Base-by-base conservation (phyloP, 179 eudicot species). In the Patellifolia procumbens region DNA sequence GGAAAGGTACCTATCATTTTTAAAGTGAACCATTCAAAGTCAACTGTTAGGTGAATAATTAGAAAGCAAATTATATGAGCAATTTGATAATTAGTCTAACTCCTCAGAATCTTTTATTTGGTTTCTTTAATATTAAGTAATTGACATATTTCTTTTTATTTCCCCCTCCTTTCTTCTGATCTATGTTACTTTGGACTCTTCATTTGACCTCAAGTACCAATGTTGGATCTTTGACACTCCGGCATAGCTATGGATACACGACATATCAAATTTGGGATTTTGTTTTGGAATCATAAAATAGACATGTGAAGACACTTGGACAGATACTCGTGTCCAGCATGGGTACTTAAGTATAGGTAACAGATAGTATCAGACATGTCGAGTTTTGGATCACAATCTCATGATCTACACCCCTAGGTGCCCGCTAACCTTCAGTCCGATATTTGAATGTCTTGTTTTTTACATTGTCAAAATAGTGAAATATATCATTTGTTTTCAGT, bases 11-110 rank as follows among this genome's bases (percentile, higher is more conserved):
- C 52, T 22, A 2, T 52, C 1, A 37, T 29, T 32, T 32, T 76
- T 16, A 7, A 6, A n/a, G 5, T 32, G 68, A 77, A 32, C 9
- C 17, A 45, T 60, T 43, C 60, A 77, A 77, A 68, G 80, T 70
- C 80, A 77, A 77, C 74, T 56, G 46, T 22, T 39, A 37, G 29
- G 5, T 15, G 16, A 43, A 74, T 24, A 24, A 29, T 4, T 59
- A 29, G 16, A 51, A 53, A 12, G 29, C 42, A 37, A 56, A 29
- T n/a, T 17, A 52, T 49, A n/a, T 16, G 64, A 39, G 42, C 12
- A 13, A 65, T 37, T 32, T 75, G 72, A 5, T 4, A 2, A 28
- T 35, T 28, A 13, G 29, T 66, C 42, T 17, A 46, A 75, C 19
- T 20, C 8, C 46, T 51, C 28, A 17, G 72, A 52, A 52, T 75